phyloP scores from a whole-genome alignment of 345 rosid genomes.

The Hypericum perforatum region DNA sequence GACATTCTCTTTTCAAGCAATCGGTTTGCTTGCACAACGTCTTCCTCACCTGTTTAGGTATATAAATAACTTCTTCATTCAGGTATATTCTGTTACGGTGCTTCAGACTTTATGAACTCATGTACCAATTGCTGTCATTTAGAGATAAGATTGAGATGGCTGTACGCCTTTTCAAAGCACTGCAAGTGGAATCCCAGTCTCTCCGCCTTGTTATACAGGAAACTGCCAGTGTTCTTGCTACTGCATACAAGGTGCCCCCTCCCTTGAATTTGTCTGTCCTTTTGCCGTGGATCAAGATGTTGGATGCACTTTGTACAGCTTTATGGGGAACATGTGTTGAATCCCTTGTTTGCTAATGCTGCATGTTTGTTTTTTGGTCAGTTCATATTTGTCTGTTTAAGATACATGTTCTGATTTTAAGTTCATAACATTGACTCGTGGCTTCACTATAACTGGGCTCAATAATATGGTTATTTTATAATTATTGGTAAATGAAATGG shows the following conservation, averaged over 20 bases:
- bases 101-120: slow-evolving; percentile 10
- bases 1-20: slow-evolving; percentile 78
- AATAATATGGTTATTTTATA: no score
- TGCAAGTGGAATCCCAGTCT: slow-evolving; percentile 64
- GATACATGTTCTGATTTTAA: no score
- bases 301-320: no score
- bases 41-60: slow-evolving; percentile 90
- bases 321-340: no score
- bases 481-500: no score
- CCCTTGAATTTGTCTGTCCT: no score
- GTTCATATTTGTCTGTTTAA: no score
- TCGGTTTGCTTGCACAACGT: slow-evolving; percentile 85
- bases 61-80: slow-evolving; percentile 12
- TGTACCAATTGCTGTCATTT: slow-evolving; percentile 14
- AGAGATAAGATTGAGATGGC: slow-evolving; percentile 94
- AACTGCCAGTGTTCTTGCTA: slow-evolving; percentile 66
- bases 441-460: no score
- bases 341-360: no score
- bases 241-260: slow-evolving; percentile 64
- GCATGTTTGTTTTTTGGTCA: no score
- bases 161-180: slow-evolving; percentile 73
- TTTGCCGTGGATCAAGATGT: no score
- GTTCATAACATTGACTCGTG: no score
- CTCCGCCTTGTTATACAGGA: slow-evolving; percentile 77
- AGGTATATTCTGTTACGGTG: slow-evolving; percentile 9